A percentile compares a stretch with the other conserved stretches of the same genome.
phyloP scores from a whole-genome alignment of 495 filamentous ascomycete species.

The Penicillium longicatenatum region DNA sequence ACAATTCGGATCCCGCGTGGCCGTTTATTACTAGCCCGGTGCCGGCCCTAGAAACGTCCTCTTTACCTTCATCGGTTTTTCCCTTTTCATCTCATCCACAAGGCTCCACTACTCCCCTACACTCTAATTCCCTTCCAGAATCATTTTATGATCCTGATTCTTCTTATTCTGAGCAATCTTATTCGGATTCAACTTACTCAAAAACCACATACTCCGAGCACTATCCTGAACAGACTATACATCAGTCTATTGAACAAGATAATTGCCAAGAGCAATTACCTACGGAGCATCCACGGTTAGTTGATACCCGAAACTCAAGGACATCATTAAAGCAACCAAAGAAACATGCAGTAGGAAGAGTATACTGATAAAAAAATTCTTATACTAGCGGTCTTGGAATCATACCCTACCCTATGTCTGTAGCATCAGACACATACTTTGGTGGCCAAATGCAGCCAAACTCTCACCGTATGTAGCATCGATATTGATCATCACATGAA shows the following conservation, averaged over 20 bases:
- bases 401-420: slow-evolving; percentile 30
- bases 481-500: not conserved
- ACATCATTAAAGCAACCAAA: not conserved
- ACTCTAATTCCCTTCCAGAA: slow-evolving; percentile 10
- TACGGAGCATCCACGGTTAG: slow-evolving; percentile 15
- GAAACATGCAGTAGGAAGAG: not conserved
- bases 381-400: slow-evolving; percentile 23
- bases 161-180: slow-evolving; percentile 11
- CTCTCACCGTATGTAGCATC: slow-evolving; percentile 22
- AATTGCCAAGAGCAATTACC: slow-evolving; percentile 12
- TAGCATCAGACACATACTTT: slow-evolving; percentile 28
- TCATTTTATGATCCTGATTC: slow-evolving; percentile 12
- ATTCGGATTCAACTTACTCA: slow-evolving; percentile 1
- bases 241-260: slow-evolving; percentile 12
- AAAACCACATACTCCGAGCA: not conserved
- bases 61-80: slow-evolving; percentile 13
- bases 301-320: not conserved
- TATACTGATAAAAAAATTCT: slow-evolving; percentile 4
- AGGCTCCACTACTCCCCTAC: slow-evolving; percentile 15
- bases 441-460: slow-evolving; percentile 32
- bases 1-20: slow-evolving; percentile 14
- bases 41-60: slow-evolving; percentile 8
- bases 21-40: slow-evolving; percentile 13
- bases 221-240: slow-evolving; percentile 5
- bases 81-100: slow-evolving; percentile 11